Conservation (phyloP, 2,329 filamentous ascomycete genomes). For the Cytospora piceicola region DNA sequence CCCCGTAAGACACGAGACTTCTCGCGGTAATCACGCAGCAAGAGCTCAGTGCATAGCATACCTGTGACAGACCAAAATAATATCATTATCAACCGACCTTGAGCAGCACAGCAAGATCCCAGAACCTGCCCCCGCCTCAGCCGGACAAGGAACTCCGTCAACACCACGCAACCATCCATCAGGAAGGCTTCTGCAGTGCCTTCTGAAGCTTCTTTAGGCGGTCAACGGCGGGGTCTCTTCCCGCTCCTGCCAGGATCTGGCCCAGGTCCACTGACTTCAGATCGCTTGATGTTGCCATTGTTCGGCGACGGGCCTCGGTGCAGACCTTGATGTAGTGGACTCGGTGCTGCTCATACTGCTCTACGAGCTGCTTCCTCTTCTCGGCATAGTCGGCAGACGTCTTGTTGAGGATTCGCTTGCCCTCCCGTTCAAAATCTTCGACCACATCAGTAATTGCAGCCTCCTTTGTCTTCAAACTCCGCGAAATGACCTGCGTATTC, state of each 20-base stretch:
- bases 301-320: background rate
- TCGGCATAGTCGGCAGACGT: constrained; percentile 9
- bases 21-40: background rate
- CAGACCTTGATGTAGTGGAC: constrained; percentile 3
- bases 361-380: constrained; percentile 8
- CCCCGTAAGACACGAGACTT: background rate
- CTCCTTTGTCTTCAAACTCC: constrained; percentile 22
- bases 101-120: background rate
- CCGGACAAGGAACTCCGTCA: background rate
- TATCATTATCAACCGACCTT: background rate
- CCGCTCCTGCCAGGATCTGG: background rate
- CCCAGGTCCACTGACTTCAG: constrained; percentile 9
- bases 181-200: background rate
- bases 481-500: constrained; percentile 15
- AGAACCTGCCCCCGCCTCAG: background rate
- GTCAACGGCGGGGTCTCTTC: background rate
- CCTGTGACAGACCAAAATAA: too few species aligned
- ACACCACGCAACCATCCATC: background rate
- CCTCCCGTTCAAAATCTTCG: constrained; percentile 12
- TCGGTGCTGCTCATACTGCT: constrained; percentile 18
- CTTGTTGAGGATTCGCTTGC: constrained; percentile 14
- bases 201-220: constrained; percentile 3
- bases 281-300: background rate
- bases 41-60: background rate
- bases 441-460: constrained; percentile 19